Evolutionary conservation across 2,329 filamentous ascomycete genomes (phyloP), one percentile per base, ranked within the genome.

Genomic region (Colletotrichum chrysophilum): DNA sequence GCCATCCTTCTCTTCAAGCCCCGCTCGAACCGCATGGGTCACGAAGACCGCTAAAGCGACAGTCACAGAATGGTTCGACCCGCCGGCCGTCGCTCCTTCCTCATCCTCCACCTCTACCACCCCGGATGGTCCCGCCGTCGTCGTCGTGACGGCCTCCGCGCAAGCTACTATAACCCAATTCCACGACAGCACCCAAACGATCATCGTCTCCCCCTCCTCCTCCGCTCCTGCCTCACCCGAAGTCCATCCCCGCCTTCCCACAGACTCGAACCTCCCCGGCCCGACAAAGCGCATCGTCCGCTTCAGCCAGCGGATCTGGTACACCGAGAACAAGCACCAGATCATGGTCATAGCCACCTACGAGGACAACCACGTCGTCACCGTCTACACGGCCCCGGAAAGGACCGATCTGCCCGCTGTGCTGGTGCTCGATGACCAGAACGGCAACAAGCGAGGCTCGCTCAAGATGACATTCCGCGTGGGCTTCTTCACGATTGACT

Each of bases 81-180:
- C 56, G 0, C n/a, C 56, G 8, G 26, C 18, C 28, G 9, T 32
- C 58, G 4, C 6, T 7, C 12, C 18, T 14, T 24, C 30, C 12
- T 36, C 58, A 9, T 36, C n/a, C 30, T 62, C 58, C 58, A 36
- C 12, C 30, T 62, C n/a, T 21, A 34, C n/a, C 43, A 52, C 28
- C 58, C 30, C 12, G 7, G n/a, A 0, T 34, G 58, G 18, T 1
- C 28, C 18, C 26, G 18, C 26, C n/a, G 58, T 36, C 28, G 58
- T 61, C 16, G 18, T 62, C 28, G 58, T 62, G 16, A 62, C 58
- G 0, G 28, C 30, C n/a, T 32, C 58, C 10, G 58, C 58, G 3
- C n/a, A 30, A 21, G 58, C 30, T 0, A 34, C 32, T 0, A 5
- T 62, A 0, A 62, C 58, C n/a, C 10, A 7, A 9, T 21, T 34